A percentile compares a stretch with the other conserved stretches of the same genome.
Conservation (phyloP, 768 basidiomycete genomes). For the Boletus tylopilopsis region DNA sequence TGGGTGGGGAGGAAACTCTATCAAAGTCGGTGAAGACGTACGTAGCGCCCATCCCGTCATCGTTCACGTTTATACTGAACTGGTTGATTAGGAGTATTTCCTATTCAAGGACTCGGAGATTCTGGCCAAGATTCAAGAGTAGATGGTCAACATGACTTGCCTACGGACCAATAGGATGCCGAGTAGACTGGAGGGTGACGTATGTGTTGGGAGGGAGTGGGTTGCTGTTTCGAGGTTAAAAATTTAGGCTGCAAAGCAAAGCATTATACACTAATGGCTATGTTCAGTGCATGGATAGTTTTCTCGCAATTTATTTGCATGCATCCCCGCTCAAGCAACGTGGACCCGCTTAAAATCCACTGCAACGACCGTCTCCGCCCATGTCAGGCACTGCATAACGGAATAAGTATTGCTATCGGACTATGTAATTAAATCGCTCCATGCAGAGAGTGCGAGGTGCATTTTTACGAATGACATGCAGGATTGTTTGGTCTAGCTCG, state of each 20-base stretch:
- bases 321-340: slow-evolving; percentile 29
- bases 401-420: too few species aligned
- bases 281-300: slow-evolving; percentile 20
- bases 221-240: background rate
- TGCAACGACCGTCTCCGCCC: too few species aligned
- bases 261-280: slow-evolving; percentile 18
- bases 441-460: slow-evolving; percentile 13
- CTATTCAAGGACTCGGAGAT: slow-evolving; percentile 95
- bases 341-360: background rate
- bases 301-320: slow-evolving; percentile 21
- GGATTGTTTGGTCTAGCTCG: background rate
- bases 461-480: background rate
- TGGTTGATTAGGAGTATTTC: slow-evolving; percentile 72
- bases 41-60: slow-evolving; percentile 25
- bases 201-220: background rate
- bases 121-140: slow-evolving; percentile 94
- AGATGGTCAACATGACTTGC: slow-evolving; percentile 21
- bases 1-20: slow-evolving; percentile 93
- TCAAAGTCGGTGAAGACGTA: slow-evolving; percentile 97
- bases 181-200: too few species aligned
- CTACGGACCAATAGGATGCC: background rate
- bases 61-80: slow-evolving; percentile 4
- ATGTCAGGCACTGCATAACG: too few species aligned
- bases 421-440: too few species aligned
- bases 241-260: slow-evolving; percentile 7